Conservation (phyloP, 2,329 filamentous ascomycete species). For the Arthroderma uncinatum region DNA sequence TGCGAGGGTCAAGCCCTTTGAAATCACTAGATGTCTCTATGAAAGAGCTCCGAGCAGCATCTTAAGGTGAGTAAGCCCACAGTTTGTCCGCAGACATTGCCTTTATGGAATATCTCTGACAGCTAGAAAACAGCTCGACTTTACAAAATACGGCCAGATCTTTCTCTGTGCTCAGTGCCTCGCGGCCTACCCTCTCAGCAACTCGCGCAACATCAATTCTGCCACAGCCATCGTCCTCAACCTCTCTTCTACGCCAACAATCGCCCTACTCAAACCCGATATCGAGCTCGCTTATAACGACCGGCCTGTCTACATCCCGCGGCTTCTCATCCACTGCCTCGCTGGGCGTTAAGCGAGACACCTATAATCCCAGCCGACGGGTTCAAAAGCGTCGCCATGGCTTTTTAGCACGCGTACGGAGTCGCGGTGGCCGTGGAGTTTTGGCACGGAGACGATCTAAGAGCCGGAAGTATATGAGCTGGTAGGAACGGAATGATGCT, state of each 20-base stretch:
- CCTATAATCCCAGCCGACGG: conserved; percentile 48
- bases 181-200: conserved; percentile 23
- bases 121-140: neutral
- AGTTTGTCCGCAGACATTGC: neutral
- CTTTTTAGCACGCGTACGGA: conserved; percentile 44
- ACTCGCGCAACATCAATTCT: conserved; percentile 18
- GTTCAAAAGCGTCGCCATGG: conserved; percentile 53
- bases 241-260: neutral
- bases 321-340: conserved; percentile 36
- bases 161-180: neutral
- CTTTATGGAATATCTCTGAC: neutral
- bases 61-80: neutral
- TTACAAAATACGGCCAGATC: neutral
- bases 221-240: conserved; percentile 29
- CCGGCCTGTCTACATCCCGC: conserved; percentile 26
- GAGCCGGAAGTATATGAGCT: conserved; percentile 34
- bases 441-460: conserved; percentile 45
- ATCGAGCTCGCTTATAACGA: conserved; percentile 19
- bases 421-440: conserved; percentile 43
- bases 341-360: conserved; percentile 39
- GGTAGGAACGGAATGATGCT: neutral
- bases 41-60: neutral
- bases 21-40: neutral
- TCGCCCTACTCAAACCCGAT: too few relatives aligned
- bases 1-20: neutral